A percentile compares a stretch with the other conserved stretches of the same genome.
Conservation (phyloP, 805 yeast genomes). For the Zygosaccharomyces pseudorouxii region DNA sequence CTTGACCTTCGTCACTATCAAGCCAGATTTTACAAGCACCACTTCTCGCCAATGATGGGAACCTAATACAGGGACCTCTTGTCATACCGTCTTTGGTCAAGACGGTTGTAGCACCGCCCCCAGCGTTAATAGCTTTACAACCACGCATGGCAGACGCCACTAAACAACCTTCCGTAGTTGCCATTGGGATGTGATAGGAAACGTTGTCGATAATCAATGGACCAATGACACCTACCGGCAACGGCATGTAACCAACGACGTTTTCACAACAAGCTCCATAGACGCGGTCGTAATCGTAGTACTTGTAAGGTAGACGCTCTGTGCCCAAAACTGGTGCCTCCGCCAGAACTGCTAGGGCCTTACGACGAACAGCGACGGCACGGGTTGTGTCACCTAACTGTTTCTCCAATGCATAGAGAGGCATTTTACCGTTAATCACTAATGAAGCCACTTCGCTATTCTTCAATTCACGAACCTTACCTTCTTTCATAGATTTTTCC, state of each 20-base stretch:
- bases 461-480: conserved; percentile 58
- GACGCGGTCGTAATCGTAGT: conserved; percentile 91
- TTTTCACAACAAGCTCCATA: conserved; percentile 99
- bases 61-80: conserved; percentile 96
- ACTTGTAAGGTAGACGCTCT: conserved; percentile 67
- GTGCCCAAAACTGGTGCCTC: conserved; percentile 74
- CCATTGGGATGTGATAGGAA: conserved; percentile 93
- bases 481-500: conserved; percentile 58
- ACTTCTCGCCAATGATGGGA: conserved; percentile 76
- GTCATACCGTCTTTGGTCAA: conserved; percentile 98
- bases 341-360: conserved; percentile 80
- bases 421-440: conserved; percentile 72
- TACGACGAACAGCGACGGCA: conserved; percentile 91
- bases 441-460: conserved; percentile 72
- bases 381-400: conserved; percentile 83
- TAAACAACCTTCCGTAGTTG: conserved; percentile 97
- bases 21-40: conserved; percentile 95
- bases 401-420: conserved; percentile 91
- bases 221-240: conserved; percentile 98
- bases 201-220: conserved; percentile 88
- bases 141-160: conserved; percentile 99
- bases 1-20: conserved; percentile 92
- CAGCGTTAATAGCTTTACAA: conserved; percentile 94
- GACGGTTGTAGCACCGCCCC: conserved; percentile 93
- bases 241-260: conserved; percentile 92